These are phyloP conservation scores for Arthroderma uncinatum DNA, from an alignment of 2,329 filamentous ascomycete species.

Conservation along the genomic window DNA sequence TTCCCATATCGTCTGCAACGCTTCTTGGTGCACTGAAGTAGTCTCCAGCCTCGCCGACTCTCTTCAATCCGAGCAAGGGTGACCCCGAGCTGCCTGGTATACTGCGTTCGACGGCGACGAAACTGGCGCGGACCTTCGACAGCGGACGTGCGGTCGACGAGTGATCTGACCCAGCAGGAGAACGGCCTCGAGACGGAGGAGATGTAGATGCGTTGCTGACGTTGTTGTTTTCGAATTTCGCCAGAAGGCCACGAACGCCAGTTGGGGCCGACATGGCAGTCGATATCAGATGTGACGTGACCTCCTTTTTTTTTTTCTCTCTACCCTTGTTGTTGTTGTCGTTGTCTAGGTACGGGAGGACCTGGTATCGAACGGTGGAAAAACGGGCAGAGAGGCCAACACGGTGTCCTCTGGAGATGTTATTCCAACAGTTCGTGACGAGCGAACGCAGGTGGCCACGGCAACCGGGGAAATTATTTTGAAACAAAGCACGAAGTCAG, in stretches of 20 bases:
- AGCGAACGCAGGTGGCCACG: not conserved
- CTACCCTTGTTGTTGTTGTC: not conserved
- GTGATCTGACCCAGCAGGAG: conserved; percentile 43
- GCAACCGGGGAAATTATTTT: conserved; percentile 2
- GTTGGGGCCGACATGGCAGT: conserved; percentile 20
- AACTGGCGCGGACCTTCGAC: conserved; percentile 64
- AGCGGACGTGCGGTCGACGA: conserved; percentile 46
- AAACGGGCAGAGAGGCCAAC: not conserved
- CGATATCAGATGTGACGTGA: conserved; percentile 7
- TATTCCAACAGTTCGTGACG: not conserved
- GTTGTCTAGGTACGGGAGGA: not conserved
- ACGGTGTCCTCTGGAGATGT: not conserved
- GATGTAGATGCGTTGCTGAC: conserved; percentile 52
- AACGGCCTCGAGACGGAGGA: conserved; percentile 58
- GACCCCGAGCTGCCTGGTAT: conserved; percentile 12
- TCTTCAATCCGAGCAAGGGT: conserved; percentile 33
- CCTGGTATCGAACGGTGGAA: not conserved
- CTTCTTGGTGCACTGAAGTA: conserved; percentile 21
- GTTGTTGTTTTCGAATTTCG: conserved; percentile 68
- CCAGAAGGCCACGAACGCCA: conserved; percentile 62
- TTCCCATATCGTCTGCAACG: conserved; percentile 22
- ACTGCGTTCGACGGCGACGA: conserved; percentile 55
- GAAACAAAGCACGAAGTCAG: conserved; percentile 1
- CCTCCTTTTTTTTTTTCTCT: not conserved
- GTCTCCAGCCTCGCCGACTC: conserved; percentile 29